A percentile compares a stretch with the other conserved stretches of the same genome.
These are phyloP conservation scores for Carex arenaria DNA, from an alignment of 202 grass and related monocot species.

Conservation along the genomic window DNA sequence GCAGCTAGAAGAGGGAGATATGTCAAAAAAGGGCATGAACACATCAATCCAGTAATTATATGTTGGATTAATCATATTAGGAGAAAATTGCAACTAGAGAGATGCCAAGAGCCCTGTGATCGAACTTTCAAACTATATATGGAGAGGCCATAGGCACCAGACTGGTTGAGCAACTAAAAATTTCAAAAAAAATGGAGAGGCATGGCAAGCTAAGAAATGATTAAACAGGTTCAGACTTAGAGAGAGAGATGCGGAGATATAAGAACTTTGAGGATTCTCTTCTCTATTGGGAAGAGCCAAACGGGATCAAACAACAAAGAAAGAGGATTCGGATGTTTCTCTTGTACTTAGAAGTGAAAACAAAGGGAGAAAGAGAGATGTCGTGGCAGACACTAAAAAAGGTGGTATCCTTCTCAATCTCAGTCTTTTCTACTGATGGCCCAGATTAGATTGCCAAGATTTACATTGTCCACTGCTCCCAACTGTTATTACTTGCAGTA, in stretches of 20 bases:
- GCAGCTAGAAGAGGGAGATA: background rate
- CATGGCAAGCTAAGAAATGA: background rate
- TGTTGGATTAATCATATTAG: background rate
- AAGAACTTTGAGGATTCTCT: background rate
- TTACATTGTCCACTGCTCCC: background rate
- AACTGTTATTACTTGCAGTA: background rate
- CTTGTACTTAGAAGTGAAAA: background rate
- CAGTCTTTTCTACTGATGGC: background rate
- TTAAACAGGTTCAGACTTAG: background rate
- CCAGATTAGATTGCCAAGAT: background rate
- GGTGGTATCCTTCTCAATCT: background rate
- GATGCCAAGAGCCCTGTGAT: background rate
- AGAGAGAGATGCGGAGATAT: background rate
- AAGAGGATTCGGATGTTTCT: background rate
- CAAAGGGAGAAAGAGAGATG: background rate
- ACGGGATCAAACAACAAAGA: background rate
- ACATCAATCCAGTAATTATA: background rate
- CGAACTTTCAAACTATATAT: background rate
- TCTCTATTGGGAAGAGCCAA: background rate
- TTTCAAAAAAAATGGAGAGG: background rate
- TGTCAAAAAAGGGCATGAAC: background rate
- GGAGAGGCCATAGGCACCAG: background rate
- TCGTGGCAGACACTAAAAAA: background rate
- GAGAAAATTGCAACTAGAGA: background rate
- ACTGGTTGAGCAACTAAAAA: background rate